A percentile compares a stretch with the other conserved stretches of the same genome.
Conservation (phyloP, 768 basidiomycete species). For the Flagelloscypha sp. region DNA sequence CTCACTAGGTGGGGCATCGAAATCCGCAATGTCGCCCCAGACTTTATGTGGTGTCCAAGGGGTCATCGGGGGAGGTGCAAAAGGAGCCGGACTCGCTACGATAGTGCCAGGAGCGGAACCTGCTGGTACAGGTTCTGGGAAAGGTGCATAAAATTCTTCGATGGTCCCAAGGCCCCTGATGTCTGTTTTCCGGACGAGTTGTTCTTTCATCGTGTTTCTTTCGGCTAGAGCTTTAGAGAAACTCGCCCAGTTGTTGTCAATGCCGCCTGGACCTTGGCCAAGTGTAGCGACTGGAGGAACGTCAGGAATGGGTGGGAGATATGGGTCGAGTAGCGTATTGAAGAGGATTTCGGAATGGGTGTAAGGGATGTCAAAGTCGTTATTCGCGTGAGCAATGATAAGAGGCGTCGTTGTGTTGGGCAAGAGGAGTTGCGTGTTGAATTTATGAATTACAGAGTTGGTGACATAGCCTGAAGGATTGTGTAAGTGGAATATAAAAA, state of each 20-base stretch:
- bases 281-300: constrained; percentile 25
- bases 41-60: constrained; percentile 25
- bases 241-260: constrained; percentile 41
- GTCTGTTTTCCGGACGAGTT: constrained; percentile 35
- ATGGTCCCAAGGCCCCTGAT: constrained; percentile 44
- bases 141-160: constrained; percentile 54
- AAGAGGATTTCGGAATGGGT: constrained; percentile 64
- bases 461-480: constrained; percentile 40
- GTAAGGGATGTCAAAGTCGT: constrained; percentile 69
- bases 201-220: constrained; percentile 33
- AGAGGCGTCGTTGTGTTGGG: no score
- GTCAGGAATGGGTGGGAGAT: constrained; percentile 42
- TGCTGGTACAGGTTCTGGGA: no score
- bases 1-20: constrained; percentile 17
- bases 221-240: constrained; percentile 30
- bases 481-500: constrained; percentile 4
- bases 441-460: constrained; percentile 45
- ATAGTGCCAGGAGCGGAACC: no score
- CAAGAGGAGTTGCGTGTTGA: no score
- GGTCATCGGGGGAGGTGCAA: constrained; percentile 31
- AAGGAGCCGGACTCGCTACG: no score
- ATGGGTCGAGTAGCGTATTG: constrained; percentile 53
- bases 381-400: constrained; percentile 65
- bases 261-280: constrained; percentile 17
- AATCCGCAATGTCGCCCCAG: no score